These are phyloP conservation scores for Leccinum subrobustum DNA, from an alignment of 1,284 basidiomycete genomes.

Conservation along the genomic window DNA sequence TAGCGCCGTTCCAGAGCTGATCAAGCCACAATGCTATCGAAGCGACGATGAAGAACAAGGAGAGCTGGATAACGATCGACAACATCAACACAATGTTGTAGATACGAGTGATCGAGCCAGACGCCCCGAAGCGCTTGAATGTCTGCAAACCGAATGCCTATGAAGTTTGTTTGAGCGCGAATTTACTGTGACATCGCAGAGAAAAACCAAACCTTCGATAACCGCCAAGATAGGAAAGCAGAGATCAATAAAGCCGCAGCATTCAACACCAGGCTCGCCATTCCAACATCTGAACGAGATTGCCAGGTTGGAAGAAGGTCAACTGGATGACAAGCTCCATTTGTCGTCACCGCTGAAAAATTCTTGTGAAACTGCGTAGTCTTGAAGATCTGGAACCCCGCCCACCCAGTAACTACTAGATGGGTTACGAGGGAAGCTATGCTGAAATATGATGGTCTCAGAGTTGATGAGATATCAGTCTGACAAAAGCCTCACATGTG, in stretches of 20 bases:
- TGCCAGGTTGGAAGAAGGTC: conserved; percentile 58
- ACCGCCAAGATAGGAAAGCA: conserved; percentile 65
- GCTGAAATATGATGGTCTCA: conserved; percentile 21
- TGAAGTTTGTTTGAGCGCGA: neutral
- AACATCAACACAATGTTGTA: conserved; percentile 72
- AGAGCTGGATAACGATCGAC: conserved; percentile 72
- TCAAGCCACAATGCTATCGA: conserved; percentile 76
- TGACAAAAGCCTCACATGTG: conserved; percentile 48
- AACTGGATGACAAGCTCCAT: conserved; percentile 59
- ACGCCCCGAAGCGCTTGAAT: conserved; percentile 82
- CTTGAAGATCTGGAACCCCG: conserved; percentile 58
- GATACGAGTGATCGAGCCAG: conserved; percentile 64
- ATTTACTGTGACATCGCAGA: neutral
- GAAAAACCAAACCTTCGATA: conserved; percentile 56
- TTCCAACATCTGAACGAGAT: conserved; percentile 53
- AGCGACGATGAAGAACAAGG: conserved; percentile 71
- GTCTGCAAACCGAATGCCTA: conserved; percentile 81
- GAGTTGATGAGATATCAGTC: neutral
- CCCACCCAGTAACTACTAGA: conserved; percentile 68
- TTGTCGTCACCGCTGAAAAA: conserved; percentile 56
- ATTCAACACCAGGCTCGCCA: conserved; percentile 66
- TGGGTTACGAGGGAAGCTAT: conserved; percentile 72
- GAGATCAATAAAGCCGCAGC: conserved; percentile 58
- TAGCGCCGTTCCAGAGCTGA: conserved; percentile 64
- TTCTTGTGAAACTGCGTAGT: conserved; percentile 56